Conservation (phyloP, 768 basidiomycete genomes). For the Rickenella mellea region DNA sequence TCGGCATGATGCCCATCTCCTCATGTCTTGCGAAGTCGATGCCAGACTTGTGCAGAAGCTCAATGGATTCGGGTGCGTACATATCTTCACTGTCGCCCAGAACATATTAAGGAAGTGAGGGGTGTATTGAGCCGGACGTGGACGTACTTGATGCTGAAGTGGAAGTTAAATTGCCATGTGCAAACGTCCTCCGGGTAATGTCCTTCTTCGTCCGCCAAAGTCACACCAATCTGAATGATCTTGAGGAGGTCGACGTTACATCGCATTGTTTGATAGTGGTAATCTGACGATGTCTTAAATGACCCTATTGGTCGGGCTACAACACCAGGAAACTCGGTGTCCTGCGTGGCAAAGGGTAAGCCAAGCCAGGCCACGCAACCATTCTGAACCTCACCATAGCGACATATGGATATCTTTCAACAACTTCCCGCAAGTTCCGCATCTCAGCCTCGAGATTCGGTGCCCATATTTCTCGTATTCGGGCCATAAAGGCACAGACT, state of each 20-base stretch:
- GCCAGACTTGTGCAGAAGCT: conserved; percentile 88
- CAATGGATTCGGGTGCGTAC: conserved; percentile 97
- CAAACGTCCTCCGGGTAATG: conserved; percentile 83
- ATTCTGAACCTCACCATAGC: conserved; percentile 64
- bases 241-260: conserved; percentile 98
- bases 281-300: conserved; percentile 95
- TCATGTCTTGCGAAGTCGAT: conserved; percentile 93
- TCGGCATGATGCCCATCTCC: conserved; percentile 83
- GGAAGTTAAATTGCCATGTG: conserved; percentile 99
- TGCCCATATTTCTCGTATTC: conserved; percentile 93
- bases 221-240: conserved; percentile 96
- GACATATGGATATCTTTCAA: conserved; percentile 88
- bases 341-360: conserved; percentile 40
- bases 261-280: conserved; percentile 99
- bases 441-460: conserved; percentile 91
- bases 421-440: conserved; percentile 73
- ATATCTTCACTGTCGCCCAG: conserved; percentile 73
- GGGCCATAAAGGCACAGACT: no score
- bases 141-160: conserved; percentile 77
- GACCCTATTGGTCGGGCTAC: conserved; percentile 94
- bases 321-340: conserved; percentile 98
- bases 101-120: not conserved
- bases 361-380: conserved; percentile 4
- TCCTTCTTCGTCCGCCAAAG: conserved; percentile 89
- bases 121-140: not conserved